Evolutionary conservation across 495 filamentous ascomycete species (phyloP).

Genomic region (Lasiosphaeria hispida): DNA sequence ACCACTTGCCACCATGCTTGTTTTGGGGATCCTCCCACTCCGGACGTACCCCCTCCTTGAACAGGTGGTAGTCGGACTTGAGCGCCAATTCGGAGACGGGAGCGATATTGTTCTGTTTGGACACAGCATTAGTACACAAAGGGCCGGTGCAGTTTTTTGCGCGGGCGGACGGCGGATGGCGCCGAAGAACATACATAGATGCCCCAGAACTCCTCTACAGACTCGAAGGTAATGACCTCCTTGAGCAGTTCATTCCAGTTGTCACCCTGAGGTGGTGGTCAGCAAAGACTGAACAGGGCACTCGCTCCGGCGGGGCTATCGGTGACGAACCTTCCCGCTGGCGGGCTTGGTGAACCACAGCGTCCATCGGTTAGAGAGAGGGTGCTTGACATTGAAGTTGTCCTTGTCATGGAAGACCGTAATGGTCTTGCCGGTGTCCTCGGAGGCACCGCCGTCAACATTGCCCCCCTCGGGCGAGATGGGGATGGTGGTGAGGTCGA

Average conservation of each 20-base stretch:
- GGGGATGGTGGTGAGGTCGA: conserved; percentile 65
- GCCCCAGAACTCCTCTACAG: conserved; percentile 99
- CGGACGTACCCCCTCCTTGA: conserved; percentile 93
- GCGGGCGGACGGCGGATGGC: too few species aligned
- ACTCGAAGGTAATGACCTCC: conserved; percentile 97
- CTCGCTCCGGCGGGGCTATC: neutral
- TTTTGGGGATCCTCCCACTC: conserved; percentile 99
- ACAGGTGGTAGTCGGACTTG: conserved; percentile 99
- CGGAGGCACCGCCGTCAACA: conserved; percentile 34
- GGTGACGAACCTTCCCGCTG: conserved; percentile 76
- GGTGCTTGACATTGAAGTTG: conserved; percentile 99
- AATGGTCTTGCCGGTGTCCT: conserved; percentile 56
- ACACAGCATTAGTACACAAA: conserved; percentile 16
- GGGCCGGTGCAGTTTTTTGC: neutral
- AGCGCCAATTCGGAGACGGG: conserved; percentile 90
- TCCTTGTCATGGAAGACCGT: conserved; percentile 97
- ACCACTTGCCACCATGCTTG: conserved; percentile 99
- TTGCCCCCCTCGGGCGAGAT: conserved; percentile 64
- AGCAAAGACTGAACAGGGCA: conserved; percentile 10
- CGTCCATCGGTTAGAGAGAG: conserved; percentile 93
- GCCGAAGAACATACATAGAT: conserved; percentile 90
- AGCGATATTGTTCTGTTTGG: conserved; percentile 89
- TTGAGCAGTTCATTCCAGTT: conserved; percentile 99
- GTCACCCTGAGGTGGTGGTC: conserved; percentile 61
- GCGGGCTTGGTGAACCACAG: conserved; percentile 99